Evolutionary conservation across 257 asterid genomes (phyloP).

Genomic region (Cinchona pubescens): DNA sequence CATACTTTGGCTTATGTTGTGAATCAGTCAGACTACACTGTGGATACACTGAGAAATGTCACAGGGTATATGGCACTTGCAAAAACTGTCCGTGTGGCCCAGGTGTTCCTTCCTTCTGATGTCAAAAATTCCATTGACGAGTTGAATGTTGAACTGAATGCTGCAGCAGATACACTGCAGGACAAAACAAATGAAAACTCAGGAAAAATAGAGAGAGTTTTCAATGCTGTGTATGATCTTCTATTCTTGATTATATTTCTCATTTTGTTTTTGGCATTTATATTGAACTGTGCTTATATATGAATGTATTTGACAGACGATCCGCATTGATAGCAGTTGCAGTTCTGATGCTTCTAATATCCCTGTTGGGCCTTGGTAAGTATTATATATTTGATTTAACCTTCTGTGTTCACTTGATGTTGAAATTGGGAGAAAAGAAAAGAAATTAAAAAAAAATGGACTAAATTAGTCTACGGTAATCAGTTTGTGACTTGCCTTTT

Average conservation of each 20-base stretch:
- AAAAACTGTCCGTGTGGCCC: slow-evolving; percentile 80
- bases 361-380: slow-evolving; percentile 89
- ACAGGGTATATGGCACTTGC: slow-evolving; percentile 75
- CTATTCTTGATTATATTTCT: not conserved
- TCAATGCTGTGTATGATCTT: slow-evolving; percentile 63
- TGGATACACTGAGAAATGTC: slow-evolving; percentile 76
- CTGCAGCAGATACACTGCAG: slow-evolving; percentile 70
- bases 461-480: not conserved
- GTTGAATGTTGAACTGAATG: slow-evolving; percentile 58
- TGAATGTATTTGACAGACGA: slow-evolving; percentile 48
- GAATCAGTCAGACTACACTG: slow-evolving; percentile 90
- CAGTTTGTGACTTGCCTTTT: not conserved
- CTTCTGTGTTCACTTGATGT: not conserved
- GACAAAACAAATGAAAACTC: slow-evolving; percentile 70
- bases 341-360: slow-evolving; percentile 70
- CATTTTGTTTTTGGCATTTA: not conserved
- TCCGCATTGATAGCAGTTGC: slow-evolving; percentile 70
- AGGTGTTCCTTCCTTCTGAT: slow-evolving; percentile 82
- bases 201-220: slow-evolving; percentile 54
- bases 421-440: not conserved
- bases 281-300: slow-evolving; percentile 18
- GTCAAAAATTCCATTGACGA: slow-evolving; percentile 63
- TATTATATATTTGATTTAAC: slow-evolving; percentile 4
- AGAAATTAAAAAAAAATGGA: not conserved
- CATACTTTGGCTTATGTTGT: slow-evolving; percentile 75